Evolutionary conservation across 2,329 filamentous ascomycete species (phyloP).

Genomic region (Ascochyta koolunga): DNA sequence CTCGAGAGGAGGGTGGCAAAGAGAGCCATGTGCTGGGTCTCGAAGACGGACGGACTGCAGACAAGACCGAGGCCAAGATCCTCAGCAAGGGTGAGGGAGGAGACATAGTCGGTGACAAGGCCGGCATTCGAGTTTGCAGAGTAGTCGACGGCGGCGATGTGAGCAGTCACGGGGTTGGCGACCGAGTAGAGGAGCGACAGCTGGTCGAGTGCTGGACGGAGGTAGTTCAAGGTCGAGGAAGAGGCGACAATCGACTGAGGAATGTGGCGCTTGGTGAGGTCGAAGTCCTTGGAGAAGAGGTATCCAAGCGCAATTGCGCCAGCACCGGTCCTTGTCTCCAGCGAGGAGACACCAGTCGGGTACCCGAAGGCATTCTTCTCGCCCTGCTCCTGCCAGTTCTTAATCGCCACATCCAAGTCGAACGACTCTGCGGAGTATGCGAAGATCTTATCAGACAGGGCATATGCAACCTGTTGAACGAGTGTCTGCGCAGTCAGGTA

Average conservation of each 20-base stretch:
- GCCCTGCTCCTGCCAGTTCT: constrained; percentile 72
- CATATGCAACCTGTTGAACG: constrained; percentile 94
- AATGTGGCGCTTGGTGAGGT: constrained; percentile 85
- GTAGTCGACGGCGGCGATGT: constrained; percentile 92
- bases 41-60: constrained; percentile 83
- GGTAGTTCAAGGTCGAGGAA: constrained; percentile 77
- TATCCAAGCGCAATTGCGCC: constrained; percentile 93
- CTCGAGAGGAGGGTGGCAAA: constrained; percentile 81
- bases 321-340: constrained; percentile 88
- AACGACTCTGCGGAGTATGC: constrained; percentile 95
- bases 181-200: constrained; percentile 89
- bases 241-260: constrained; percentile 91
- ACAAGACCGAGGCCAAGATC: constrained; percentile 89
- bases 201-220: constrained; percentile 87
- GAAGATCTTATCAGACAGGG: constrained; percentile 95
- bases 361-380: constrained; percentile 85
- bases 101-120: constrained; percentile 85
- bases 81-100: constrained; percentile 79
- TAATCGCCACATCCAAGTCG: constrained; percentile 83
- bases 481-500: constrained; percentile 93
- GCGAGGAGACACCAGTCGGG: constrained; percentile 74
- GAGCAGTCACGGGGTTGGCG: constrained; percentile 89
- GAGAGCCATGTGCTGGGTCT: constrained; percentile 94
- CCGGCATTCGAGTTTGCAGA: constrained; percentile 66
- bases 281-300: constrained; percentile 97